Conservation (phyloP, 2,329 filamentous ascomycete genomes). For the Fusarium pseudocircinatum region DNA sequence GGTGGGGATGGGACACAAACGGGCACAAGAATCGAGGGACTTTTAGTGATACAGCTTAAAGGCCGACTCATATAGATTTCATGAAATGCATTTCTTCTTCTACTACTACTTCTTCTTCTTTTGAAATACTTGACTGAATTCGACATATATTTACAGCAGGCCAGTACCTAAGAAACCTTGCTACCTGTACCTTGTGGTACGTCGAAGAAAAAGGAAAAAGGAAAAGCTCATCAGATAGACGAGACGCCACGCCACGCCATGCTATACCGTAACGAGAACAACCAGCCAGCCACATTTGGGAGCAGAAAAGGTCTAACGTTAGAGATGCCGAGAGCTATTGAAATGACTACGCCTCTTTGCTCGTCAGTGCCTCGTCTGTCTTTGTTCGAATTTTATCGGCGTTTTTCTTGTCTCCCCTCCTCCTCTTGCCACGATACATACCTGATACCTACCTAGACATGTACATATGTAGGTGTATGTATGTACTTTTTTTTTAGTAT, state of each 20-base stretch:
- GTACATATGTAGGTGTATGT: background rate
- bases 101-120: background rate
- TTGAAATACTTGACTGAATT: background rate
- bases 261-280: constrained; percentile 27
- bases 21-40: constrained; percentile 1
- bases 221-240: constrained; percentile 17
- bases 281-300: constrained; percentile 33
- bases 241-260: constrained; percentile 15
- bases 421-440: background rate
- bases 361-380: background rate
- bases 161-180: background rate
- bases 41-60: background rate
- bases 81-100: background rate
- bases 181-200: background rate
- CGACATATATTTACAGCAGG: background rate
- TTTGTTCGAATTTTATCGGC: background rate
- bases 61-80: background rate
- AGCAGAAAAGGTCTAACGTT: constrained; percentile 6
- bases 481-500: background rate
- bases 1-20: background rate
- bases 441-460: background rate
- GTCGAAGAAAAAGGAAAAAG: background rate
- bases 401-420: background rate
- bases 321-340: constrained; percentile 17
- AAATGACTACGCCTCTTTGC: constrained; percentile 9